A percentile compares a stretch with the other conserved stretches of the same genome.
Conservation (phyloP, 768 basidiomycete species). For the Lepiota subincarnata region DNA sequence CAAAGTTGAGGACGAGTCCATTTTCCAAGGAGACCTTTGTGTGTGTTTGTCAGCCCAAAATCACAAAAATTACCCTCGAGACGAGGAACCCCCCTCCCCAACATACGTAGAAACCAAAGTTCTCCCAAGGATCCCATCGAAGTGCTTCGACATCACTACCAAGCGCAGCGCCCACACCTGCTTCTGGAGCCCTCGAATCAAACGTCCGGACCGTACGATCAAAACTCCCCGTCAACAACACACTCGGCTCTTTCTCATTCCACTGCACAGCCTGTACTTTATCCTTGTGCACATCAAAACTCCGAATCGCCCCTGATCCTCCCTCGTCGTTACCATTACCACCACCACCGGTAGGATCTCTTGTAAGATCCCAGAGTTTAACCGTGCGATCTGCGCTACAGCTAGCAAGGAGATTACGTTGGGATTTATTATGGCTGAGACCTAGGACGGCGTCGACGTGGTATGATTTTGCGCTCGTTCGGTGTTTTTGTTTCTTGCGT, state of each 20-base stretch:
- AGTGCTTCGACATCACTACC: constrained; percentile 93
- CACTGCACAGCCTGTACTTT: constrained; percentile 97
- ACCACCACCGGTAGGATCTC: constrained; percentile 49
- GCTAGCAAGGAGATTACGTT: constrained; percentile 88
- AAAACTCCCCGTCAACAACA: constrained; percentile 89
- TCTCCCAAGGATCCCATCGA: constrained; percentile 95
- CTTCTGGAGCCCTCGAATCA: constrained; percentile 80
- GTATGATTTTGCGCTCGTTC: constrained; percentile 55
- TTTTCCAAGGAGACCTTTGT: constrained; percentile 89
- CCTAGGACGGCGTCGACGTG: constrained; percentile 95
- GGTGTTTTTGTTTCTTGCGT: constrained; percentile 78
- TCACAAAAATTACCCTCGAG: too few relatives aligned
- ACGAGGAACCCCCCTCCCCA: not conserved
- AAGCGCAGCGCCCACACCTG: constrained; percentile 79
- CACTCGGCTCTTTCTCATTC: constrained; percentile 86
- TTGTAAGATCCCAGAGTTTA: constrained; percentile 93
- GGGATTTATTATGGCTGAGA: constrained; percentile 87
- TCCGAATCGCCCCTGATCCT: constrained; percentile 70
- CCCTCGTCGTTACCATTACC: too few relatives aligned
- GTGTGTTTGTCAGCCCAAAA: not conserved
- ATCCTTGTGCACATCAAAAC: constrained; percentile 83
- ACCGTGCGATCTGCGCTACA: constrained; percentile 94
- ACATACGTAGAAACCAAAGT: constrained; percentile 79
- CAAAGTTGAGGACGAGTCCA: constrained; percentile 89
- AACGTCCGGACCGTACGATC: constrained; percentile 95